Evolutionary conservation across 106 monocot genomes (phyloP).

Genomic region (Acorus calamus): DNA sequence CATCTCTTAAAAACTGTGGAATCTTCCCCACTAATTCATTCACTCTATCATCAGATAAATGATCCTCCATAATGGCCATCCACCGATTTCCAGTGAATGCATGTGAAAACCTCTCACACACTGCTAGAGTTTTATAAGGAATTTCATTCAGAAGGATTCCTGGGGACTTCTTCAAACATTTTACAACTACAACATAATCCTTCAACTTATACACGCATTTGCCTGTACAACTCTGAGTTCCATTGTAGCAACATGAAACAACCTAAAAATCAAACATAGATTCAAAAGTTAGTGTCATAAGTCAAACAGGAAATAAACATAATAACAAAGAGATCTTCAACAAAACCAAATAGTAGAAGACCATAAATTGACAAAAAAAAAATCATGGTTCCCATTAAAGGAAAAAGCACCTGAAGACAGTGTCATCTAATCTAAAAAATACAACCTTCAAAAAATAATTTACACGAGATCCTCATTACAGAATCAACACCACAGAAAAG

Average conservation of each 20-base stretch:
- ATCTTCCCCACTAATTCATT: slow-evolving; percentile 46
- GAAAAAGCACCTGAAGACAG: no score
- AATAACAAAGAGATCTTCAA: no score
- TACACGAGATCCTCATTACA: no score
- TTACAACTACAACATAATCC: slow-evolving; percentile 46
- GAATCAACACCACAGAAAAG: no score
- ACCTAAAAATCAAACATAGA: slow-evolving; percentile 19
- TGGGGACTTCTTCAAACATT: slow-evolving; percentile 46
- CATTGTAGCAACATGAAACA: slow-evolving; percentile 22
- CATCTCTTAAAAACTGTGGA: slow-evolving; percentile 37
- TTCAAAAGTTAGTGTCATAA: no score
- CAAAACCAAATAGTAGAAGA: no score
- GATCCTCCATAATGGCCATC: slow-evolving; percentile 43
- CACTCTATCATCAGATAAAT: slow-evolving; percentile 50
- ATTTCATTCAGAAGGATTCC: slow-evolving; percentile 53
- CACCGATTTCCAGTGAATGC: slow-evolving; percentile 24
- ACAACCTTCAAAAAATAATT: no score
- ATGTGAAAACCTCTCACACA: slow-evolving; percentile 46
- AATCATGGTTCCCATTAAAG: no score
- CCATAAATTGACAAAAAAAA: no score
- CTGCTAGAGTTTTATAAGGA: slow-evolving; percentile 58
- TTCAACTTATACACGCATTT: slow-evolving; percentile 35
- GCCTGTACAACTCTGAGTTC: slow-evolving; percentile 38
- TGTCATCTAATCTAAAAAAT: no score
- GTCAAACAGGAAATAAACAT: no score